Base-by-base conservation (phyloP, 306 rosid genomes). In the Potentilla sterilis region DNA sequence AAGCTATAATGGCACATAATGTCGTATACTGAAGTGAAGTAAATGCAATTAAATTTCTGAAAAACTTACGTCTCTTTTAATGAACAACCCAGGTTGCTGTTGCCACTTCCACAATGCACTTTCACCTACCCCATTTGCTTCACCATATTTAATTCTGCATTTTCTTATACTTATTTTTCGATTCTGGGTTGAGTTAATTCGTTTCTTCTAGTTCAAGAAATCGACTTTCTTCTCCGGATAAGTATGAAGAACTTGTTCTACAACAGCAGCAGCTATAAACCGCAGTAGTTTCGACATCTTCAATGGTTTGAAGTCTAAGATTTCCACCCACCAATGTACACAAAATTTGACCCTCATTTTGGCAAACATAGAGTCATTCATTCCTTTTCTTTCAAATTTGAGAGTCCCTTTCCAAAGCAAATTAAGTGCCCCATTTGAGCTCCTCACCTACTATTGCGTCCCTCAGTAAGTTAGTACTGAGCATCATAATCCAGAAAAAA, bases 381-480 rank as follows among this genome's bases (percentile, higher is more conserved):
- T 52, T 65, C 42, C 2, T 4, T 57, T 69, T 28, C 0, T 34
- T 13, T n/a, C 0, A 4, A 7, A 10, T 4, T 21, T 48, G 49
- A 32, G 55, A 32, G 55, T 64, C 52, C 54, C n/a, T 7, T 49
- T 34, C 7, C 35, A 46, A 24, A 54, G 35, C 58, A 15, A 74
- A 78, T 57, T 34, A 54, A 63, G 68, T 63, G n/a, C 34, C 38
- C 28, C 83, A 87, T 85, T 80, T 28, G 28, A 84, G 85, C 82
- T 76, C 84, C 79, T 80, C 88, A 89, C 87, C 90, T 10, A 84
- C 87, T 84, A 79, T 77, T 11, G 85, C 80, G 85, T 79, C 82
- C 75, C 83, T 75, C 78, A 66, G 69, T 84, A 79, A 79, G 85
- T 77, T 81, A 76, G 71, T 69, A 75, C 70, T 69, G 73, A 71